These are phyloP conservation scores for Solanum corneliomulleri DNA, from an alignment of 257 asterid species.

Conservation along the genomic window DNA sequence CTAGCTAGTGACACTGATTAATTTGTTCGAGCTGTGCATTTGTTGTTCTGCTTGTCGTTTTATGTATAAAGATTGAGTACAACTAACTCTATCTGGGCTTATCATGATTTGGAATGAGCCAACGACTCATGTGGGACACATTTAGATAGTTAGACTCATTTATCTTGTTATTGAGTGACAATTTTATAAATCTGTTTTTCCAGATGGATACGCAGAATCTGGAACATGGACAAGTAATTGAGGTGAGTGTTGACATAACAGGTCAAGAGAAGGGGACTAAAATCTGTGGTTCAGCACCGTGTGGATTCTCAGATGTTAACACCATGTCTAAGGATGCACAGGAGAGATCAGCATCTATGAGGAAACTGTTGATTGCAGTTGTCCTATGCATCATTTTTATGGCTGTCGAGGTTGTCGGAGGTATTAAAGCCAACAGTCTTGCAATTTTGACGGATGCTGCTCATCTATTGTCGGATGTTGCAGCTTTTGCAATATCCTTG, in stretches of 20 bases:
- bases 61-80: background rate
- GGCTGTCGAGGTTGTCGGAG: slow-evolving; percentile 80
- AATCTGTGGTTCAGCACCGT: slow-evolving; percentile 60
- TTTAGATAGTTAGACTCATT: background rate
- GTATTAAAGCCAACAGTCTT: slow-evolving; percentile 82
- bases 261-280: slow-evolving; percentile 35
- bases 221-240: slow-evolving; percentile 41
- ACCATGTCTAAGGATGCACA: slow-evolving; percentile 51
- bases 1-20: background rate
- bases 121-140: background rate
- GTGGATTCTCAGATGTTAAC: slow-evolving; percentile 68
- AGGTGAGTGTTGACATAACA: slow-evolving; percentile 29
- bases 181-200: background rate
- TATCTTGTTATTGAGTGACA: background rate
- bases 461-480: slow-evolving; percentile 83
- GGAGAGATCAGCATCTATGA: slow-evolving; percentile 70
- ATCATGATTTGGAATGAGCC: background rate
- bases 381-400: slow-evolving; percentile 58
- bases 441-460: slow-evolving; percentile 89
- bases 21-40: background rate
- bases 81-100: background rate
- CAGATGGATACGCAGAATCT: slow-evolving; percentile 54
- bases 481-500: slow-evolving; percentile 82
- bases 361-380: slow-evolving; percentile 60
- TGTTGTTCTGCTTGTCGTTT: background rate